A percentile compares a stretch with the other conserved stretches of the same genome.
Conservation (phyloP, 495 filamentous ascomycete genomes). For the Xylaria longipes region DNA sequence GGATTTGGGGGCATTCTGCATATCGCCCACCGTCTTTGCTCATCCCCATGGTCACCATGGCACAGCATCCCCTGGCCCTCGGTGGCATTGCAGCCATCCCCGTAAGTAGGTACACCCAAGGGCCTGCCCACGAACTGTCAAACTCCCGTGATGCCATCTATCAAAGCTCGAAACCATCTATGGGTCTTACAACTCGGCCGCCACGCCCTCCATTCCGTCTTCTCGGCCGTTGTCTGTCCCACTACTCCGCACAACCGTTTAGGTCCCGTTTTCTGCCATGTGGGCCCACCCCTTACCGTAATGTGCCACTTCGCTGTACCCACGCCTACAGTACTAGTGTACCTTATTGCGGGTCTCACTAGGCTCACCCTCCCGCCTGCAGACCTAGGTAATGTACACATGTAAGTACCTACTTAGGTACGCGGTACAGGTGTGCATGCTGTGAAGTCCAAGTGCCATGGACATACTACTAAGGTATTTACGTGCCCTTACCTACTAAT, state of each 20-base stretch:
- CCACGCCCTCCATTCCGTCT: background rate
- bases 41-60: background rate
- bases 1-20: background rate
- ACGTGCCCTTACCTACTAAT: background rate
- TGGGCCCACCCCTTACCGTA: conserved; percentile 16
- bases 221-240: conserved; percentile 16
- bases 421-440: background rate
- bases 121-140: background rate
- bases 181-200: conserved; percentile 5
- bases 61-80: background rate
- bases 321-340: background rate
- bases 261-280: conserved; percentile 13
- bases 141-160: background rate
- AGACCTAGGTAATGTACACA: background rate
- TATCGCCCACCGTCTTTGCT: background rate
- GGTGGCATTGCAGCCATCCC: background rate
- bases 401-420: background rate
- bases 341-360: background rate
- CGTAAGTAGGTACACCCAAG: background rate
- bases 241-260: conserved; percentile 20
- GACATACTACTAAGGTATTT: background rate
- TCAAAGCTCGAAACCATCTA: background rate
- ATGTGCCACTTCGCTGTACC: background rate
- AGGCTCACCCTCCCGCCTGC: background rate
- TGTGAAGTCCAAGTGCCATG: too few species aligned